Evolutionary conservation across 2,329 filamentous ascomycete species (phyloP).

Genomic region (Chrysoporthe cubensis): DNA sequence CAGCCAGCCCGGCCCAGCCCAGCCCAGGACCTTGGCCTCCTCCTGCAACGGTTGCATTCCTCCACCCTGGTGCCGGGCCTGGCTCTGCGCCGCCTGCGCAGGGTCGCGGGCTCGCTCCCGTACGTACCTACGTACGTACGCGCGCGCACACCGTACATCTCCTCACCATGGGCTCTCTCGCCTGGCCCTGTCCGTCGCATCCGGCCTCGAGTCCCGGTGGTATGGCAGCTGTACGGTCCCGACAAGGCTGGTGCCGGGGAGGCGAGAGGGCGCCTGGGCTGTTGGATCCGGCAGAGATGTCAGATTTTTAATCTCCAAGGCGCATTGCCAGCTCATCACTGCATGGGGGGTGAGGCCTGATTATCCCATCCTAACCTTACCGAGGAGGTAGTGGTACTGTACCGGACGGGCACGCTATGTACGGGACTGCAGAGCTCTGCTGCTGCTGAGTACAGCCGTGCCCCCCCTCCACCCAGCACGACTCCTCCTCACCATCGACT

Average conservation of each 20-base stretch:
- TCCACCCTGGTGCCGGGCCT: not conserved
- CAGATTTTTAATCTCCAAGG: constrained; percentile 54
- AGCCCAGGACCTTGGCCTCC: constrained; percentile 1
- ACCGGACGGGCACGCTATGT: constrained; percentile 3
- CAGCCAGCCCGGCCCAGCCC: constrained; percentile 5
- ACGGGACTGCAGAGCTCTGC: constrained; percentile 2
- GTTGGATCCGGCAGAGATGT: constrained; percentile 23
- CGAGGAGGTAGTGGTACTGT: constrained; percentile 9
- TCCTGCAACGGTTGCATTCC: constrained; percentile 5
- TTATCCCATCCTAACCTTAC: constrained; percentile 42
- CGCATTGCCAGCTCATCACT: constrained; percentile 78
- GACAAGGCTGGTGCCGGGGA: not conserved
- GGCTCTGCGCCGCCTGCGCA: no score
- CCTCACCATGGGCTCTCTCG: not conserved
- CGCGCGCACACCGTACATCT: not conserved
- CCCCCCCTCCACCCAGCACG: constrained; percentile 31
- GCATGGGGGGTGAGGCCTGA: constrained; percentile 60
- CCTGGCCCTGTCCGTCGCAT: not conserved
- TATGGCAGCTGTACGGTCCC: not conserved
- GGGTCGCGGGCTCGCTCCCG: no score
- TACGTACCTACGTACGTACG: no score
- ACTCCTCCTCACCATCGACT: constrained; percentile 32
- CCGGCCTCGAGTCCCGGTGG: not conserved
- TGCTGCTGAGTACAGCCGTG: not conserved
- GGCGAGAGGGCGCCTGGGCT: constrained; percentile 15